Evolutionary conservation across 1,139 yeast species (phyloP), one percentile per base, ranked within the genome.

Genomic region (Arxiozyma bovina): DNA sequence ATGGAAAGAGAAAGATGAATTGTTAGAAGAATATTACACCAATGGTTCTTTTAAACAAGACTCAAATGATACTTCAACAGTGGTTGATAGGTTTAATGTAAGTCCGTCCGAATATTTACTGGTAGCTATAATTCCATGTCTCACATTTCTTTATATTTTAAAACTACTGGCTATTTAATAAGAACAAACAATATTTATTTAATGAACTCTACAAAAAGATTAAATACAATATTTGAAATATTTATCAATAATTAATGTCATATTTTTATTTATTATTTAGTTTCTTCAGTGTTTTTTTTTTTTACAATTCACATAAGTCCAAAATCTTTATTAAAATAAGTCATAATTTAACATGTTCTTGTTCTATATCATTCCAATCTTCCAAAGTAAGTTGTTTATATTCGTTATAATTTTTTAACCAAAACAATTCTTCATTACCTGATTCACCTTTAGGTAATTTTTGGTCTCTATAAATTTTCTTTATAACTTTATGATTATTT

Each of bases 401-500:
- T 46, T 70, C 72, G 48, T 67, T 66, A 25, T 75, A 73, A 50
- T 74, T 74, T 34, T 81, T 79, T 61, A 88, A 74, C 87, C 94
- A 88, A 71, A 82, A 90, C 51, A 90, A 80, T 34, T 71, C 62
- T 53, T 86, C 91, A 25, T 70, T 68, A 3, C 84, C 85, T 52
- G 70, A 70, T n/a, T 75, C 80, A 20, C 91, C 91, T 60, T 77
- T 77, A 25, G 97, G 96, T 57, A 90, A 75, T 55, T 78, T 76
- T 64, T 90, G 96, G 63, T 86, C 82, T 65, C 89, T 81, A 70
- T 83, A 90, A 51, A 74, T 73, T 64, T 81, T 85, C 74, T 91
- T 93, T 48, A 90, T 85, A 41, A 91, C 82, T 74, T 93, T 93
- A 72, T 88, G 93, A 68, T 88, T 91, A 58, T 89, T 95, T 6